These are phyloP conservation scores for Leucogyrophana mollusca DNA, from an alignment of 768 basidiomycete genomes.

Conservation along the genomic window DNA sequence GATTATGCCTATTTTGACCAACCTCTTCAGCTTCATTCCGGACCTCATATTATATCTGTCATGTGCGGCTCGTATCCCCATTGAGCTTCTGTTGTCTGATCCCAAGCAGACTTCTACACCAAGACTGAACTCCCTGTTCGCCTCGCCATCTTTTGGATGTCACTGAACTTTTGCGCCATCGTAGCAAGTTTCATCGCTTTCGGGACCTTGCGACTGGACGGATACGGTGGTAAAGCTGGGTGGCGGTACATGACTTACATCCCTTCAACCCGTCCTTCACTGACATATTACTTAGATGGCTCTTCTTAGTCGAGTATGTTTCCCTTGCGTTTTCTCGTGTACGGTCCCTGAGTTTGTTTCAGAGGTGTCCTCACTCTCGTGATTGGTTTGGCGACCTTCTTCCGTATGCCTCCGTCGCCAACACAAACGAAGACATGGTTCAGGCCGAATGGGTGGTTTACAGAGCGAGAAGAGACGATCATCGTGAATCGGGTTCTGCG, in stretches of 20 bases:
- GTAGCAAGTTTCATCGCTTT: slow-evolving; percentile 54
- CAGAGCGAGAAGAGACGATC: slow-evolving; percentile 58
- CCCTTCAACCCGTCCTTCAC: slow-evolving; percentile 1
- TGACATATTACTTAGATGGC: slow-evolving; percentile 34
- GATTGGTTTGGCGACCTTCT: slow-evolving; percentile 54
- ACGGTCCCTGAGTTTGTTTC: too few relatives aligned
- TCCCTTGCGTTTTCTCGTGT: too few relatives aligned
- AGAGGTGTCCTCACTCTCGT: slow-evolving; percentile 49
- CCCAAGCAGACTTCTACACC: slow-evolving; percentile 49
- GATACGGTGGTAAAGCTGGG: slow-evolving; percentile 47
- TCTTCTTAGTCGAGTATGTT: slow-evolving; percentile 51
- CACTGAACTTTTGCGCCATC: slow-evolving; percentile 42
- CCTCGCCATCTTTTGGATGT: slow-evolving; percentile 54
- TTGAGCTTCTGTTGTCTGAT: neutral
- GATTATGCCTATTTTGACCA: neutral
- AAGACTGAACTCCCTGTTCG: slow-evolving; percentile 54
- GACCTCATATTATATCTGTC: slow-evolving; percentile 63
- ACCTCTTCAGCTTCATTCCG: slow-evolving; percentile 45
- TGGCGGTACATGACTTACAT: slow-evolving; percentile 36
- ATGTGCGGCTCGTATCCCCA: too few relatives aligned
- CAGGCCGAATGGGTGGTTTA: slow-evolving; percentile 63
- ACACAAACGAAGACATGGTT: slow-evolving; percentile 60
- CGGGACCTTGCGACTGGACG: slow-evolving; percentile 58
- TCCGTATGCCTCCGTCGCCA: slow-evolving; percentile 59
- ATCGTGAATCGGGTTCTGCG: slow-evolving; percentile 59